Base-by-base conservation (phyloP, 1,139 yeast species). In the Blastobotrys aristatus region DNA sequence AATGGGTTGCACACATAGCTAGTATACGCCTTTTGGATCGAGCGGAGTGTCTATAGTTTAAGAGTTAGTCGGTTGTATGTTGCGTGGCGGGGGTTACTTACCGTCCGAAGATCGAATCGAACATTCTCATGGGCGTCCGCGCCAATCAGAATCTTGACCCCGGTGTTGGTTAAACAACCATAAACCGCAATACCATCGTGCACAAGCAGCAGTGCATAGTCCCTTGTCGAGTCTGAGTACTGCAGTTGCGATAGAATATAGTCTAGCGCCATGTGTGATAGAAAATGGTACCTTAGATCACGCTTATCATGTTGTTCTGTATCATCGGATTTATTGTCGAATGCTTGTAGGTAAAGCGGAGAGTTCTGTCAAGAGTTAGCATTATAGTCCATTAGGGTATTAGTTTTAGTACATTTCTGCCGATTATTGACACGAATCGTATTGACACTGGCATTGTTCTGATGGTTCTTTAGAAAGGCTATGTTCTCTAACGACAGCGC, bases 161-260 rank as follows among this genome's bases (percentile, higher is more conserved):
- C 63, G 10, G 75, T 71, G 50, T 70, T 71, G 3, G 71, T 58
- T 37, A 69, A 56, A 46, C 63, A 53, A 2, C 74, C 74, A 48
- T 70, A 70, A 2, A 70, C 70, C 0, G 73, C 72, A 8, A 69
- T 59, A 6, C 71, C 72, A 33, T 70, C 71, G 46, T 70, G 73
- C 1, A 69, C 71, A 22, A 69, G 54, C 36, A 70, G 56, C 36
- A 70, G 53, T 0, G 67, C 65, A 40, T 59, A 63, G 44, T 66
- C 69, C 18, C 58, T 52, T 5, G 64, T 53, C 6, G 55, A 53
- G 22, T 55, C 65, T 29, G 59, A 44, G 22, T 54, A 54, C 29
- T 53, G 55, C 35, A 53, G 56, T 42, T 64, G 65, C 1, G 62
- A 56, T 30, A 59, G 57, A 8, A 68, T 60, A 46, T 69, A 71